Conservation (phyloP, 208 protist species). For the Porcisia hertigi region DNA sequence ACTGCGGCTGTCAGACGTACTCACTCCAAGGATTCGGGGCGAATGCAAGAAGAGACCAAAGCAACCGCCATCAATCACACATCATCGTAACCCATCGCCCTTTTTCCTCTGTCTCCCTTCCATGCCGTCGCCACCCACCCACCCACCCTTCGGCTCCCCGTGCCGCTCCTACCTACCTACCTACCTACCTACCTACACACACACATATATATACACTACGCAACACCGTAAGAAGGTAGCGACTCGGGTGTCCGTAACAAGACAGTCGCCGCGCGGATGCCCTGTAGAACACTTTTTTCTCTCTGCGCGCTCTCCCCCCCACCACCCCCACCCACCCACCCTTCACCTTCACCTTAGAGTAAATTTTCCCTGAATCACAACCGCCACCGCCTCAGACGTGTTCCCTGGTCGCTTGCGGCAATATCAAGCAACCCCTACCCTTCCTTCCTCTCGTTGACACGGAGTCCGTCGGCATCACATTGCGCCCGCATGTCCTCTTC, state of each 20-base stretch:
- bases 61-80: too few species aligned
- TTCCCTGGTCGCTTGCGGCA: too few species aligned
- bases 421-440: too few species aligned
- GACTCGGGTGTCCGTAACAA: neutral
- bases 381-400: too few species aligned
- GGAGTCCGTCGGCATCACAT: neutral
- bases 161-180: neutral
- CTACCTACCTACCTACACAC: too few species aligned
- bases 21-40: neutral
- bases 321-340: neutral
- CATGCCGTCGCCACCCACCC: neutral
- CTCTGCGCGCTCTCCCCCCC: conserved; percentile 6
- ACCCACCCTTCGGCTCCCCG: neutral
- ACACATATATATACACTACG: neutral
- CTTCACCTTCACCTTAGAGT: too few species aligned
- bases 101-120: neutral
- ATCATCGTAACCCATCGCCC: neutral
- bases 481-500: neutral
- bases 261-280: neutral
- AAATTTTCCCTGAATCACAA: too few species aligned
- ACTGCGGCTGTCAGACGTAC: neutral
- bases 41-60: too few species aligned
- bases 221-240: neutral
- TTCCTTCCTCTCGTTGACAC: neutral
- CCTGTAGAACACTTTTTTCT: neutral